Evolutionary conservation across 108 stramenopile genomes (phyloP), one percentile per base, ranked within the genome.

Genomic region (Ochromonas danica): DNA sequence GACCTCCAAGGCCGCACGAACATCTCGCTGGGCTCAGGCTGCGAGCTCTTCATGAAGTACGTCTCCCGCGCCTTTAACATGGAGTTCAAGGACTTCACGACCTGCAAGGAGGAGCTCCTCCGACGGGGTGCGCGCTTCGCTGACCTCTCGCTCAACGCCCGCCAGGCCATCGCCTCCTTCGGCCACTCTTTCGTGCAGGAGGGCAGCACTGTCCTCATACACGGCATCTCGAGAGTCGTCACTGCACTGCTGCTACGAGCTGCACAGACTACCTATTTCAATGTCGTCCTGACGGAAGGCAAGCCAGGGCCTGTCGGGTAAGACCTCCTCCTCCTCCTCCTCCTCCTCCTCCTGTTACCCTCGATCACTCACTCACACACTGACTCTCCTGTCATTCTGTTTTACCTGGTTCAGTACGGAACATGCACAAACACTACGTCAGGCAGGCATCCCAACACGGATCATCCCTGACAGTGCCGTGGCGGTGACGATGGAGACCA

Each of bases 381-480:
- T 40, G 36, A 70, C 33, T 38, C 40, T 70, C 40, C 10, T 70
- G 17, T 70, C 33, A 22, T 70, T 10, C 67, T 40, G 10, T 70
- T 17, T 70, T 70, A 31, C 33, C 10, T 40, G 14, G 10, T 10
- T 40, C 33, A 67, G 63, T 67, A 10, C 25, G 17, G 88, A 90
- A 77, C 89, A 85, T 1, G 96, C 93, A 1, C 72, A 81, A 35
- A 79, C 84, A 0, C 93, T 94, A 65, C 79, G 88, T 0, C 80
- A 88, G 1, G 89, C 87, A 1, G 93, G 93, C 17, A 95, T 98
- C 62, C 96, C 96, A 31, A 92, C 92, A 0, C 90, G 84, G 40
- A 89, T 98, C 2, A 89, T 97, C 0, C 80, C 92, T 71, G 97
- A 98, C 87, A 87, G 94, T 71, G 96, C 96, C 57, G 93, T 95